Evolutionary conservation across 2,329 filamentous ascomycete genomes (phyloP).

Genomic region (Didymella lethalis): DNA sequence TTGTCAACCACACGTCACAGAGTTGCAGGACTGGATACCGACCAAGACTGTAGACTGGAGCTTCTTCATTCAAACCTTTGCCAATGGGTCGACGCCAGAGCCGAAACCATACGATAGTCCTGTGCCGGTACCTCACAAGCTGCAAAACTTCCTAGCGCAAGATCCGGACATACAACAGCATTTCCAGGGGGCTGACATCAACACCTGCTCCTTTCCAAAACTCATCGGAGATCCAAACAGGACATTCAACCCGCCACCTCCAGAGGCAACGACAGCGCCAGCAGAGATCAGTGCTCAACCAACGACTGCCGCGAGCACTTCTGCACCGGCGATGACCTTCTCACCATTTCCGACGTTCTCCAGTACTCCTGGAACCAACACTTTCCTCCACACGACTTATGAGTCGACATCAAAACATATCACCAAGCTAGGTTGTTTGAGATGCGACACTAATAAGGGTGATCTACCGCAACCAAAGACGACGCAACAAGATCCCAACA

Average conservation of each 20-base stretch:
- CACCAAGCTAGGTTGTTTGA: slow-evolving; percentile 39
- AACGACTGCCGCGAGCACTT: neutral
- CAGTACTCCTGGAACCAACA: slow-evolving; percentile 28
- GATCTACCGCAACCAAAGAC: slow-evolving; percentile 13
- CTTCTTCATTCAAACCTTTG: slow-evolving; percentile 38
- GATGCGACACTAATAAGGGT: slow-evolving; percentile 20
- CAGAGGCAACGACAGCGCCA: slow-evolving; percentile 6
- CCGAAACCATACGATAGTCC: slow-evolving; percentile 6
- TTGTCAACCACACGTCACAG: slow-evolving; percentile 22
- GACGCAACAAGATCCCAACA: slow-evolving; percentile 10
- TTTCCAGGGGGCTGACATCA: slow-evolving; percentile 41
- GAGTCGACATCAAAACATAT: slow-evolving; percentile 38
- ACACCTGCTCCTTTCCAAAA: slow-evolving; percentile 33
- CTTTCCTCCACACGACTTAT: slow-evolving; percentile 39
- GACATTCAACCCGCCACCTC: neutral
- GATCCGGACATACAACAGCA: slow-evolving; percentile 28
- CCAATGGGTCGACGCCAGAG: slow-evolving; percentile 11
- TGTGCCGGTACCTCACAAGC: slow-evolving; percentile 31
- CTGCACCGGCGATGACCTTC: slow-evolving; percentile 4
- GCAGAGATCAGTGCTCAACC: neutral
- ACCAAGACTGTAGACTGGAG: slow-evolving; percentile 34
- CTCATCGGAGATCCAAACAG: slow-evolving; percentile 11
- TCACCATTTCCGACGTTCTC: slow-evolving; percentile 3
- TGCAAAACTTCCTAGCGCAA: slow-evolving; percentile 36
- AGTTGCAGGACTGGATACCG: slow-evolving; percentile 30